Evolutionary conservation across 345 rosid species (phyloP).

Genomic region (Combretum micranthum): DNA sequence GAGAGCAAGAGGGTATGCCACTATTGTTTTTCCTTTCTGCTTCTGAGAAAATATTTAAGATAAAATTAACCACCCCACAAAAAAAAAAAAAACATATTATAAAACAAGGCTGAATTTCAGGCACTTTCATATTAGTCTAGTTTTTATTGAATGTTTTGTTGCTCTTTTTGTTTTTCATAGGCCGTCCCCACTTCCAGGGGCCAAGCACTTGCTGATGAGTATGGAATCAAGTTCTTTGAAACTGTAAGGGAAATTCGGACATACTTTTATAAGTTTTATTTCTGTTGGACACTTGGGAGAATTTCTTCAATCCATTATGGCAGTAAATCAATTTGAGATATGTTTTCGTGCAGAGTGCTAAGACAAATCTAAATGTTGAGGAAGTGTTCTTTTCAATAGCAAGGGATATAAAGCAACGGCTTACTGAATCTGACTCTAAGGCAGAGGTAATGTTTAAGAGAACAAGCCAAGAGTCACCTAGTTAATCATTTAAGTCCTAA

Average conservation of each 20-base stretch:
- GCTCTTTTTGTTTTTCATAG: conserved; percentile 21
- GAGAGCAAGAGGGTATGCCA: conserved; percentile 89
- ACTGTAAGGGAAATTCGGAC: conserved; percentile 44
- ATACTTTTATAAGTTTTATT: not conserved
- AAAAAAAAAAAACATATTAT: not conserved
- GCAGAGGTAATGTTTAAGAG: conserved; percentile 48
- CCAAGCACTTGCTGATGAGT: conserved; percentile 98
- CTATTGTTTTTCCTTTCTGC: not conserved
- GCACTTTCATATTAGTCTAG: not conserved
- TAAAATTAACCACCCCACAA: not conserved
- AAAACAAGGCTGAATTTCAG: not conserved
- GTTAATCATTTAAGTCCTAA: not conserved
- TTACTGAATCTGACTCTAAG: conserved; percentile 66
- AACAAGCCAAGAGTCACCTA: not conserved
- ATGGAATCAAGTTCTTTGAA: conserved; percentile 95
- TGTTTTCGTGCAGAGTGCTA: conserved; percentile 70
- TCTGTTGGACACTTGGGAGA: too few relatives aligned
- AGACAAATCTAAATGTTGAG: conserved; percentile 90
- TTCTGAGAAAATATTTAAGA: not conserved
- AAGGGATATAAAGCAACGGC: conserved; percentile 89
- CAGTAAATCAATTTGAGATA: not conserved
- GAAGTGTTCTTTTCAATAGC: conserved; percentile 93
- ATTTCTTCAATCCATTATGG: too few relatives aligned
- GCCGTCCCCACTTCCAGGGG: conserved; percentile 96
- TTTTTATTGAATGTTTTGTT: not conserved